Evolutionary conservation across 75 land plant genomes (phyloP), one percentile per base, ranked within the genome.

Genomic region (Cunninghamia lanceolata): DNA sequence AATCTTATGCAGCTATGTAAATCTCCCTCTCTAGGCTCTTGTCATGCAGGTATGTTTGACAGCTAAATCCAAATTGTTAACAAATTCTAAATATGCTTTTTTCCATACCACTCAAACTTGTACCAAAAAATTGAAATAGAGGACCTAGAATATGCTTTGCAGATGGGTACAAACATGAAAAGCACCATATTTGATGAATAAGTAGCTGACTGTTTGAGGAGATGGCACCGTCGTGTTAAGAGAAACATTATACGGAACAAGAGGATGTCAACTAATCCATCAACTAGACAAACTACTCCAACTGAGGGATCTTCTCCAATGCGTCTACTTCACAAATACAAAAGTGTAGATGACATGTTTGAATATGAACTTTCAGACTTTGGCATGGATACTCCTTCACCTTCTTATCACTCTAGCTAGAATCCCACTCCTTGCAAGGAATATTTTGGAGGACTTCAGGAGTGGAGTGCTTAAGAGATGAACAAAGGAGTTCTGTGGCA

Each of bases 21-120:
- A 96, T 32, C 92, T 96, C 7, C 97, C 97, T 4, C 93, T 93
- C 15, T 96, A 96, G 85, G 97, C 97, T 47, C 89, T 96, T 32
- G 97, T 96, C 0, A 93, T 94, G 13, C 97, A 96, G 93, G 97
- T 94, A 54, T 45, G 39, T 46, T 45, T 45, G 47, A 4, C 89
- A 47, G 53, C 83, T 75, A 2, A 9, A 0, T 9, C 47, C 47
- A 45, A 45, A 45, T 45, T 45, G 0, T 4, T 4, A 45, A 4
- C 4, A 45, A 77, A 77, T 13, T 39, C 14, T 0, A 35, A 9
- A 3, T 16, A 85, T 74, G 53, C 11, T 70, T 38, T 16, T 46
- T 56, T 14, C 3, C n/a, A n/a, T 56, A 2, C 7, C 63, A 14
- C 13, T 56, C 53, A 52, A 52, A 52, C 53, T 56, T 14, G 63